These are phyloP conservation scores for Rubia occidens DNA, from an alignment of 305 asterid species.

Conservation along the genomic window DNA sequence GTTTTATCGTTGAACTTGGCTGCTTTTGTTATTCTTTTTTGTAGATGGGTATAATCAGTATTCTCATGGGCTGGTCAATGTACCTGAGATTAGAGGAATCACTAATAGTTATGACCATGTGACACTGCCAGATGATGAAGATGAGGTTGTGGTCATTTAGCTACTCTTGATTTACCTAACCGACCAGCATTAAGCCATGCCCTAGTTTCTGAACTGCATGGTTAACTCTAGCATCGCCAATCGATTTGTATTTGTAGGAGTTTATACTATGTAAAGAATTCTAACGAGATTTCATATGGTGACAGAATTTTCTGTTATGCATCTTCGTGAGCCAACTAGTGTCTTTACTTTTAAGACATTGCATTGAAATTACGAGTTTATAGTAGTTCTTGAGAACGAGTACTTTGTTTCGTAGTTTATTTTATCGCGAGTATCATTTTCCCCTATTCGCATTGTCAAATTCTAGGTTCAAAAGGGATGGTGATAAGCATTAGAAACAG, in stretches of 20 bases:
- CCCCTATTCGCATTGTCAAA: no score
- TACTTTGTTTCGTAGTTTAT: no score
- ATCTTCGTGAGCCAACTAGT: neutral
- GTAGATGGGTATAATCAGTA: constrained; percentile 41
- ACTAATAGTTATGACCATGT: constrained; percentile 27
- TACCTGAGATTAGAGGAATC: constrained; percentile 31
- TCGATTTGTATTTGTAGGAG: neutral
- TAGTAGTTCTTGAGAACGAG: no score
- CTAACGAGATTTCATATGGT: neutral
- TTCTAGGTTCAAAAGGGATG: neutral
- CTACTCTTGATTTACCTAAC: neutral
- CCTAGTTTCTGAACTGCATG: neutral
- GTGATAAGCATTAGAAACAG: neutral
- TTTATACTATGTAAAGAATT: neutral
- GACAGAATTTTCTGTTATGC: no score
- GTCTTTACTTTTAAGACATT: neutral
- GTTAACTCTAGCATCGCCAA: neutral
- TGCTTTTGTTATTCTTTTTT: constrained; percentile 3
- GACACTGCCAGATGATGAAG: constrained; percentile 27
- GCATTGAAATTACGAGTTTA: neutral
- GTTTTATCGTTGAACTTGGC: neutral
- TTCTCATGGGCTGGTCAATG: constrained; percentile 15
- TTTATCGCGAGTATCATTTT: no score
- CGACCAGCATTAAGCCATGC: neutral
- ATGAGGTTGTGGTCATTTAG: constrained; percentile 25